These are phyloP conservation scores for Ceratocystiopsis brevicomis DNA, from an alignment of 2,329 filamentous ascomycete genomes.

Conservation along the genomic window DNA sequence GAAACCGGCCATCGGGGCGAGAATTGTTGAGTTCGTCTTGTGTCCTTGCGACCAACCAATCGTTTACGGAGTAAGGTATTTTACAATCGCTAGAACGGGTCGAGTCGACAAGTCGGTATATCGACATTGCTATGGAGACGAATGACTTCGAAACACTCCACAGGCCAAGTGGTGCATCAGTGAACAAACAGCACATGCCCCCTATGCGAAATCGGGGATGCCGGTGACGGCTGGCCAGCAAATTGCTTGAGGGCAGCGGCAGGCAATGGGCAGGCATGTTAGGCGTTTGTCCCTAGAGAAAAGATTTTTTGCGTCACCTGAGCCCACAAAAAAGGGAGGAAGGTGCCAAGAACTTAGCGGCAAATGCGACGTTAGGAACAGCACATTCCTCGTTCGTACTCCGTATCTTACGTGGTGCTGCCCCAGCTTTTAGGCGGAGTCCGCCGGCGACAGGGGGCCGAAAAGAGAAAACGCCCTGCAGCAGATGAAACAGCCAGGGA, in stretches of 20 bases:
- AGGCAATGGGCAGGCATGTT: background rate
- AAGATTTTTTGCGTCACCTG: slow-evolving; percentile 11
- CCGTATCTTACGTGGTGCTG: background rate
- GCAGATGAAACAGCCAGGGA: too few species aligned
- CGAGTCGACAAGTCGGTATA: too few species aligned
- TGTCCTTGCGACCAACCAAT: too few species aligned
- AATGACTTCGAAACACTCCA: background rate
- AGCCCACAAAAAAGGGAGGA: slow-evolving; percentile 2
- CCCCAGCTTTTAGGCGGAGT: background rate
- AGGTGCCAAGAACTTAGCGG: slow-evolving; percentile 4
- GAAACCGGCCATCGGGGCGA: too few species aligned
- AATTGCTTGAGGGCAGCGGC: background rate
- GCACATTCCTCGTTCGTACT: background rate
- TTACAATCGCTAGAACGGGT: too few species aligned
- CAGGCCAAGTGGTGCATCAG: background rate
- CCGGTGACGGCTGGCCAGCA: background rate
- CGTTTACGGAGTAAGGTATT: too few species aligned
- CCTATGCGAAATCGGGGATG: slow-evolving; percentile 3
- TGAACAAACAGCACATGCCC: too few species aligned
- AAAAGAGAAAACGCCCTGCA: too few species aligned
- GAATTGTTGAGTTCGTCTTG: too few species aligned
- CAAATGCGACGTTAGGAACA: background rate
- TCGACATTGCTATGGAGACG: too few species aligned
- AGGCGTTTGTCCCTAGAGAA: background rate
- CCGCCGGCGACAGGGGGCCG: too few species aligned